Percentiles rank a stretch among this genome's conserved stretches.
Conservation (phyloP, 345 rosid genomes). For the Aethionema arabicum region DNA sequence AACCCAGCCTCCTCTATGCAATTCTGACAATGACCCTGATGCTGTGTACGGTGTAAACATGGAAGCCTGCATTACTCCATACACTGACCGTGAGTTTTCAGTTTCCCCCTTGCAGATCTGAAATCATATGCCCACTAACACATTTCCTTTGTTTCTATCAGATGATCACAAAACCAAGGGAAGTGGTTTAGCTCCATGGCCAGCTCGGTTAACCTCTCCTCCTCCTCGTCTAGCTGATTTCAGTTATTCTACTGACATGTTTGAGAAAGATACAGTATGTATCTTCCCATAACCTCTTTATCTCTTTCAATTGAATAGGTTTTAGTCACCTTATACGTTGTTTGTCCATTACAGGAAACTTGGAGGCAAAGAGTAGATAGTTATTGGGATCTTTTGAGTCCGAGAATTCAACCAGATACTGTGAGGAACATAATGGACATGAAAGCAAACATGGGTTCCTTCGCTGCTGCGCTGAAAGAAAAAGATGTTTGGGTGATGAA, state of each 20-base stretch:
- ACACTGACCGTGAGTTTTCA: slow-evolving; percentile 69
- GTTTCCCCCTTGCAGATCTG: slow-evolving; percentile 10
- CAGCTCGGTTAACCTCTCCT: slow-evolving; percentile 76
- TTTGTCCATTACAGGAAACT: slow-evolving; percentile 48
- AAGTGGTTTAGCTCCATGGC: slow-evolving; percentile 97
- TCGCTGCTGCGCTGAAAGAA: slow-evolving; percentile 77
- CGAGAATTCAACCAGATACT: slow-evolving; percentile 68
- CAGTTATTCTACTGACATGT: slow-evolving; percentile 80
- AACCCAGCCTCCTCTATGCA: slow-evolving; percentile 88
- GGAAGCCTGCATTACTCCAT: slow-evolving; percentile 92
- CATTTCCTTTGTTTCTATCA: slow-evolving; percentile 32
- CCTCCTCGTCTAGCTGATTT: slow-evolving; percentile 92
- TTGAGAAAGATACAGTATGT: slow-evolving; percentile 81
- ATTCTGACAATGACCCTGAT: slow-evolving; percentile 84
- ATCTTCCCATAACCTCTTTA: slow-evolving; percentile 1
- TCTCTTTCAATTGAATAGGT: neutral
- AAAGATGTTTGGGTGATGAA: slow-evolving; percentile 97
- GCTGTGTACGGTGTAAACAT: slow-evolving; percentile 78
- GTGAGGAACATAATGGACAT: slow-evolving; percentile 94
- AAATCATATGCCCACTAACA: slow-evolving; percentile 6
- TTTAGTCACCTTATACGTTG: slow-evolving; percentile 1
- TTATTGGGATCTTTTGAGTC: slow-evolving; percentile 80
- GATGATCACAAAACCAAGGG: slow-evolving; percentile 77
- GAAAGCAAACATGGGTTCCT: slow-evolving; percentile 91
- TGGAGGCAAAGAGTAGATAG: slow-evolving; percentile 77